Percentiles rank a stretch among this genome's conserved stretches.
Evolutionary conservation across 1,284 basidiomycete genomes (phyloP).

Genomic region (Lentinula novae-zelandiae): DNA sequence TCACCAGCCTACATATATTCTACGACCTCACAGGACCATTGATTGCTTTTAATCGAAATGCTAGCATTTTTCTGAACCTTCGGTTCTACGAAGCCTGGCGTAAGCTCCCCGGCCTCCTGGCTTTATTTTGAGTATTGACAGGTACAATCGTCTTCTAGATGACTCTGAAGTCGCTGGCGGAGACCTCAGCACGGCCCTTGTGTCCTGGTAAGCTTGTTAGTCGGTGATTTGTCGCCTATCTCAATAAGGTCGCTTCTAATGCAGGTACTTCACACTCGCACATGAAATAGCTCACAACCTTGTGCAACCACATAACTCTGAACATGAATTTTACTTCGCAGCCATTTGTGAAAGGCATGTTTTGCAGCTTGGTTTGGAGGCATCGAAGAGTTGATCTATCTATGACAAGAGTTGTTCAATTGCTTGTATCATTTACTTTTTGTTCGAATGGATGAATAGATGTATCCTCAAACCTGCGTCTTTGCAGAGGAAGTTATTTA

Average conservation of each 20-base stretch:
- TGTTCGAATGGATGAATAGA: too few relatives aligned
- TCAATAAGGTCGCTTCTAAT: background rate
- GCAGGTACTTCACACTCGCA: slow-evolving; percentile 86
- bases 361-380: slow-evolving; percentile 17
- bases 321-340: slow-evolving; percentile 94
- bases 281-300: slow-evolving; percentile 91
- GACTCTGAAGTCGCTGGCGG: slow-evolving; percentile 64
- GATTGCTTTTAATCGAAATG: slow-evolving; percentile 93
- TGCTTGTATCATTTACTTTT: background rate
- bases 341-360: slow-evolving; percentile 76
- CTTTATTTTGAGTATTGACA: background rate
- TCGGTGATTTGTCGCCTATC: background rate
- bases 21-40: slow-evolving; percentile 77
- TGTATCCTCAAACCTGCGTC: too few relatives aligned
- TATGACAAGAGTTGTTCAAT: background rate
- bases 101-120: slow-evolving; percentile 35
- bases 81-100: slow-evolving; percentile 89
- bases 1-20: slow-evolving; percentile 81
- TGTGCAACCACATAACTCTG: slow-evolving; percentile 73
- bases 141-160: slow-evolving; percentile 41
- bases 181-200: slow-evolving; percentile 63
- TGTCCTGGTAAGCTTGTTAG: slow-evolving; percentile 59
- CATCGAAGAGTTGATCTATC: background rate
- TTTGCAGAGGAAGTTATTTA: too few relatives aligned
- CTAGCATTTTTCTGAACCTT: slow-evolving; percentile 87